Conservation (phyloP, 164 flowering plant genomes). For the Berberis thunbergii region DNA sequence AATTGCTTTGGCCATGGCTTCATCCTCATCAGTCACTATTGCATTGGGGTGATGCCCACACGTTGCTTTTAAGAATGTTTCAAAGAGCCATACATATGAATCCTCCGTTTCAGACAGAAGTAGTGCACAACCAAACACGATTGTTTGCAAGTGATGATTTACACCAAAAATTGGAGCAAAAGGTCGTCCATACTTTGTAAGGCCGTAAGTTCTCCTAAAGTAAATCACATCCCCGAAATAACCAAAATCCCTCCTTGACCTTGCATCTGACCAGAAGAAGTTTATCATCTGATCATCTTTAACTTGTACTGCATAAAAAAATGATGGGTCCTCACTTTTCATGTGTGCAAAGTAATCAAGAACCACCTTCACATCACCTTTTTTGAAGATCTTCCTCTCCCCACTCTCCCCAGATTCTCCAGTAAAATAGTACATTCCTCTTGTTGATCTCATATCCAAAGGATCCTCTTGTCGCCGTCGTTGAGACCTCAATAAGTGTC, state of each 20-base stretch:
- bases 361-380: constrained; percentile 9
- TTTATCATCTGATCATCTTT: constrained; percentile 12
- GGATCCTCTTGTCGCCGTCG: constrained; percentile 7
- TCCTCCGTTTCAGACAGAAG: constrained; percentile 14
- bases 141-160: constrained; percentile 14
- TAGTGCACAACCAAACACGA: constrained; percentile 13
- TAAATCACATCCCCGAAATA: constrained; percentile 15
- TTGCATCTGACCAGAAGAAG: constrained; percentile 15
- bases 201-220: constrained; percentile 9
- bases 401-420: constrained; percentile 2
- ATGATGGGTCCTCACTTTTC: constrained; percentile 11
- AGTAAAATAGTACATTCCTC: constrained; percentile 3
- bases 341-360: constrained; percentile 11
- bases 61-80: constrained; percentile 14
- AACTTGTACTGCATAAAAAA: constrained; percentile 11
- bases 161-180: constrained; percentile 14
- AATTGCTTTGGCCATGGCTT: constrained; percentile 9
- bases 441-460: neutral
- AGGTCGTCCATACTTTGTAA: constrained; percentile 10
- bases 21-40: constrained; percentile 10
- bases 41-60: constrained; percentile 8
- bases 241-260: constrained; percentile 16
- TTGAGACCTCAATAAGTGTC: constrained; percentile 16
- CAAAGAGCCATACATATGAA: constrained; percentile 9
- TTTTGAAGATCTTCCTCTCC: constrained; percentile 10